phyloP scores from a whole-genome alignment of 306 rosid species.

The Vachellia collinsii region DNA sequence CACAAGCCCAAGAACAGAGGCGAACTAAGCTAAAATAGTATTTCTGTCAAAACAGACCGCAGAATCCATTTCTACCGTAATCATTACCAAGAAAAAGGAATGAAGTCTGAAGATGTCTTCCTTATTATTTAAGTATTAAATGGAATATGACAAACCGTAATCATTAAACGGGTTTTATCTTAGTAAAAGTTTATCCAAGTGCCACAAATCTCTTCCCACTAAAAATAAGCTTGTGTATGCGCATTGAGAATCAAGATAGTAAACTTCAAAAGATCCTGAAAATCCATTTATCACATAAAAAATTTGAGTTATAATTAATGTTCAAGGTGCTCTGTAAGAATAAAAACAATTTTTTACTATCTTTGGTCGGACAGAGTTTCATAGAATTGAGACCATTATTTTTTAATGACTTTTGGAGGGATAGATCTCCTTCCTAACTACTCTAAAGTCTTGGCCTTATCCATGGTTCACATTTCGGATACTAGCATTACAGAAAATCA shows the following conservation, averaged over 20 bases:
- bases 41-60: neutral
- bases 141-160: neutral
- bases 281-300: neutral
- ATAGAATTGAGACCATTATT: neutral
- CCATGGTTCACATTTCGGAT: neutral
- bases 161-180: neutral
- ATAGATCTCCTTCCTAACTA: neutral
- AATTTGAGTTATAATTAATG: neutral
- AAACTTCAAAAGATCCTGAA: no score
- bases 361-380: neutral
- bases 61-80: neutral
- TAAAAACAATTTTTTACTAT: no score
- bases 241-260: neutral
- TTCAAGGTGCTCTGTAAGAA: neutral
- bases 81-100: neutral
- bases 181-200: neutral
- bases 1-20: constrained; percentile 14
- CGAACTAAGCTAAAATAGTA: constrained; percentile 3
- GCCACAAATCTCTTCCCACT: neutral
- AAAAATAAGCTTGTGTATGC: neutral
- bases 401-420: neutral
- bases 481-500: neutral
- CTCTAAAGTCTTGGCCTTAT: neutral
- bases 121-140: neutral
- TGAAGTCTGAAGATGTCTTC: neutral